These are phyloP conservation scores for Thalassiosira oceanica DNA, from an alignment of 352 stramenopile genomes.

Conservation along the genomic window DNA sequence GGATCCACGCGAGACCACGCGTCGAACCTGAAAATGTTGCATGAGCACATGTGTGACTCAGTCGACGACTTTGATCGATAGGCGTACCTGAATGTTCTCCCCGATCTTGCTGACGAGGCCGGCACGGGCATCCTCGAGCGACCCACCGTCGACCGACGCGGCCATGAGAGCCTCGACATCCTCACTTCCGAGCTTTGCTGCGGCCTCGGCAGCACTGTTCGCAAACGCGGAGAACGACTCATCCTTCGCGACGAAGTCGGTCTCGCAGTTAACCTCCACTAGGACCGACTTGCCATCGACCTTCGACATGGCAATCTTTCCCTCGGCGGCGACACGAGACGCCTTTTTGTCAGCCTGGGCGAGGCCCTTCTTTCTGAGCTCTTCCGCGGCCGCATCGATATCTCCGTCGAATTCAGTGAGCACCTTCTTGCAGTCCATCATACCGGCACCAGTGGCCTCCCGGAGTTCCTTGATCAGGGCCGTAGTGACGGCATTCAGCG, in stretches of 20 bases:
- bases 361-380: conserved; percentile 72
- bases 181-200: conserved; percentile 28
- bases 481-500: conserved; percentile 42
- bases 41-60: too few relatives aligned
- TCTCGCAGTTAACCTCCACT: conserved; percentile 93
- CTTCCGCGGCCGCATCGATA: conserved; percentile 53
- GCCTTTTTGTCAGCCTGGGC: conserved; percentile 83
- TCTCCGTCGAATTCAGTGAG: conserved; percentile 66
- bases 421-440: conserved; percentile 81
- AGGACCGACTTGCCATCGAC: conserved; percentile 75
- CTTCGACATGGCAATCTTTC: conserved; percentile 58
- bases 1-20: conserved; percentile 39
- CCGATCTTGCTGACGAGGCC: conserved; percentile 76
- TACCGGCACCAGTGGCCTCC: conserved; percentile 66
- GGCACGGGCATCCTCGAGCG: conserved; percentile 56
- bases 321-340: conserved; percentile 64
- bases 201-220: conserved; percentile 51
- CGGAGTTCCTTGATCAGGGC: conserved; percentile 72
- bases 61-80: too few relatives aligned
- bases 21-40: conserved; percentile 62
- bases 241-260: conserved; percentile 92
- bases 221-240: conserved; percentile 85
- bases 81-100: conserved; percentile 73
- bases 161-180: conserved; percentile 55
- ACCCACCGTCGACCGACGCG: conserved; percentile 41